These are phyloP conservation scores for Thalia dealbata DNA, from an alignment of 176 grass and related monocot genomes.

Conservation along the genomic window DNA sequence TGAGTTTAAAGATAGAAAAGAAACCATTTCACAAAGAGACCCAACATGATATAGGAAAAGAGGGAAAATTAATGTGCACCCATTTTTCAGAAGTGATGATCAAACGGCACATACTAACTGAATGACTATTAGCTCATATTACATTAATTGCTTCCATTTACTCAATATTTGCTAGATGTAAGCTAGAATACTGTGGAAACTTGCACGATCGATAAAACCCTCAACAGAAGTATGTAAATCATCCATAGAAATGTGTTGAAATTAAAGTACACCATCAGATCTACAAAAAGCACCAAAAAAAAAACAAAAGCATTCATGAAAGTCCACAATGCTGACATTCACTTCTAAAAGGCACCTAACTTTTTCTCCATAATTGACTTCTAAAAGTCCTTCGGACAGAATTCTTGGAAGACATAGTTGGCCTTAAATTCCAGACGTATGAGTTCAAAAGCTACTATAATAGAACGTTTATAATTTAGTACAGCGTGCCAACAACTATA, in stretches of 20 bases:
- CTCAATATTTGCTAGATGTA: not conserved
- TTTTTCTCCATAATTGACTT: no score
- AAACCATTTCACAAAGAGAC: conserved; percentile 13
- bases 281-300: no score
- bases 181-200: not conserved
- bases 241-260: not conserved
- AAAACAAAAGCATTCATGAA: no score
- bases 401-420: not conserved
- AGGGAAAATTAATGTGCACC: not conserved
- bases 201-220: not conserved
- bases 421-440: not conserved
- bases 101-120: not conserved
- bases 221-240: not conserved
- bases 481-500: not conserved
- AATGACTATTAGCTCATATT: not conserved
- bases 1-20: conserved; percentile 30
- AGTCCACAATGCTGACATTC: no score
- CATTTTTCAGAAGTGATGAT: not conserved
- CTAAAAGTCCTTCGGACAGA: no score
- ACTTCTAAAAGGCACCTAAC: no score
- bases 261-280: no score
- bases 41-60: not conserved
- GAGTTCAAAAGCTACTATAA: not conserved
- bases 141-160: not conserved
- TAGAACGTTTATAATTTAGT: not conserved